Evolutionary conservation across 371 early-diverging fungal genomes (phyloP).

Genomic region (Phascolomyces articulosus): DNA sequence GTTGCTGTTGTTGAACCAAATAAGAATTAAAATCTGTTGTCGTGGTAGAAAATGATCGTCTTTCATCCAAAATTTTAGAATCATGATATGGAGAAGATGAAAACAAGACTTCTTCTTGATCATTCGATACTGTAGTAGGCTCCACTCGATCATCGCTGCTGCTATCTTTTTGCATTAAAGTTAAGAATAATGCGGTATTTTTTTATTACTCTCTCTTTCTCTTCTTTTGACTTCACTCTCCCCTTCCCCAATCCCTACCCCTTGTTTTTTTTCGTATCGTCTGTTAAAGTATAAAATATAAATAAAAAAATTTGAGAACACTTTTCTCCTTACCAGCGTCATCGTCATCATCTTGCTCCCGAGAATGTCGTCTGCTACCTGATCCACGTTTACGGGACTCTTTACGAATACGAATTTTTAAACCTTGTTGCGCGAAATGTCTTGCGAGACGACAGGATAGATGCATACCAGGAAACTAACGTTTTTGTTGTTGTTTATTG

Average conservation of each 20-base stretch:
- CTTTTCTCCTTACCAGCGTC: not conserved
- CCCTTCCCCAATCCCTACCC: no score
- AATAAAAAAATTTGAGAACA: not conserved
- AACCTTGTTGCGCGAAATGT: constrained; percentile 68
- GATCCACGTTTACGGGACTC: constrained; percentile 31
- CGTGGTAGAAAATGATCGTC: not conserved
- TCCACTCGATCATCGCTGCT: not conserved
- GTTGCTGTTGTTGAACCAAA: not conserved
- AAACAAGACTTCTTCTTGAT: not conserved
- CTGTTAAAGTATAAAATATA: no score
- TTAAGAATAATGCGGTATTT: no score
- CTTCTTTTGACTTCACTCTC: no score
- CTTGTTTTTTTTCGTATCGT: no score
- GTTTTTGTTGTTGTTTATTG: no score
- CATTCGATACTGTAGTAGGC: not conserved
- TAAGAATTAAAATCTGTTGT: not conserved
- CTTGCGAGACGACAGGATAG: constrained; percentile 67
- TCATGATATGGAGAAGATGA: not conserved
- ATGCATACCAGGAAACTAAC: constrained; percentile 56
- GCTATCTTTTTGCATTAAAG: constrained; percentile 1
- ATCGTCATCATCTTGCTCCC: not conserved
- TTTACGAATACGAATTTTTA: constrained; percentile 73
- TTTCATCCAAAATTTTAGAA: not conserved
- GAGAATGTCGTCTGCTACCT: constrained; percentile 8
- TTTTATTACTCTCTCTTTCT: not conserved